Evolutionary conservation across 305 asterid species (phyloP), one percentile per base, ranked within the genome.

Genomic region (Fraxinus greggii): DNA sequence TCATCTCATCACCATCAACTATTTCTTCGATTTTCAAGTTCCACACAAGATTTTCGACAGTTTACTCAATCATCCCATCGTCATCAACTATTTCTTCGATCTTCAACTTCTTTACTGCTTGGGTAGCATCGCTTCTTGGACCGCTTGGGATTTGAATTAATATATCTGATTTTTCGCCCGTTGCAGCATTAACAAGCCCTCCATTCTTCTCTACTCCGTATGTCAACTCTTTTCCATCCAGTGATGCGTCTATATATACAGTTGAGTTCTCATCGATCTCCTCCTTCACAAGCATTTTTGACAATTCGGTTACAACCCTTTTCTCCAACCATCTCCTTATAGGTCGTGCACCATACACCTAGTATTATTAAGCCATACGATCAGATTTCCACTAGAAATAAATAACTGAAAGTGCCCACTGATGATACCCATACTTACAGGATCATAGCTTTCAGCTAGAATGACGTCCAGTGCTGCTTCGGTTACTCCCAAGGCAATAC

Each of bases 271-370:
- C 99, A 0, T 93, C 97, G 0, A 93, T 92, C 38, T 95, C 99
- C 70, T 91, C 99, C 21, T 84, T 85, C 51, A 95, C 78, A 0
- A 95, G 93, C 99, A 91, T 95, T 76, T 92, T 95, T 0, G 99
- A 95, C 9, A 93, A 45, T 87, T 93, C 95, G 0, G 98, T 95
- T 48, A 95, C 99, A 33, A 95, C 97, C 82, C 86, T 84, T 59
- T 89, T 95, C 92, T 95, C 98, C 85, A 95, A 83, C 99, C 99
- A 95, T 75, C 99, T 90, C 65, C 99, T 85, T 38, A 95, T 95
- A 0, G 97, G 98, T 0, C 98, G 88, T 2, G 98, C 99, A 29
- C 98, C 99, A 7, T 92, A 93, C 0, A 91, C 92, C 98, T 93
- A 76, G 15, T 35, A 61, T 4, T 5, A 33, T 2, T 4, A 80